Evolutionary conservation across 1,139 yeast species (phyloP), one percentile per base, ranked within the genome.

Genomic region (Candida tetrigidarum): DNA sequence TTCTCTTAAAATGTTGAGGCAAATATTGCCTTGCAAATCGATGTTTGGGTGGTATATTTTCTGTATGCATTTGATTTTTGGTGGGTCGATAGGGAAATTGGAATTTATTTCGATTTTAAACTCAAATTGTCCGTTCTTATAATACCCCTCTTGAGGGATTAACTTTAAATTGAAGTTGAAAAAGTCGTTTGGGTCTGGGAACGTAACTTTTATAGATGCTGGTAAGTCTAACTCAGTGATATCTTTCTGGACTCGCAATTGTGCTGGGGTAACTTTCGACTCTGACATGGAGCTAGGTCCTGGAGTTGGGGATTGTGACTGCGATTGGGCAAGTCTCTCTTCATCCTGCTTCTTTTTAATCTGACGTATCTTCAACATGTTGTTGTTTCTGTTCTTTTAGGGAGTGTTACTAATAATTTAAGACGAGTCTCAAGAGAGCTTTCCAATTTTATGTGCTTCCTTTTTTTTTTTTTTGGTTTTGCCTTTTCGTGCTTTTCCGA

Each of bases 1-100:
- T 63, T 91, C 97, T 52, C 98, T 72, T 49, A 93, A 71, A 37
- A 93, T 91, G 62, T 93, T 92, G 49, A 93, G 75, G 60, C 99
- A 93, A 20, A 93, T 88, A 59, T 91, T 92, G 1, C 99, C 99
- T 39, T 87, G 86, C 20, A 82, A 63, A 62, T 92, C 97, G 51
- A 92, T 92, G 59, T 93, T 93, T 14, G 99, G 99, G 62, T 93
- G 99, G 65, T 88, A 93, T 11, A 93, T 88, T 61, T 77, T 83
- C 46, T 83, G 78, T 28, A 74, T 49, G 56, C 96, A 86, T 54
- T 79, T 76, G 47, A 90, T 91, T 61, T 84, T 87, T 6, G 99
- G 99, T 15, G 98, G 93, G 41, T 88, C 95, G 49, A 92, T 93
- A 1, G 99, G 99, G 66, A 86, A 93, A 55, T 84, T 84, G 39